phyloP scores from a whole-genome alignment of 768 basidiomycete genomes.

The Leucosporidium creatinivorum region DNA sequence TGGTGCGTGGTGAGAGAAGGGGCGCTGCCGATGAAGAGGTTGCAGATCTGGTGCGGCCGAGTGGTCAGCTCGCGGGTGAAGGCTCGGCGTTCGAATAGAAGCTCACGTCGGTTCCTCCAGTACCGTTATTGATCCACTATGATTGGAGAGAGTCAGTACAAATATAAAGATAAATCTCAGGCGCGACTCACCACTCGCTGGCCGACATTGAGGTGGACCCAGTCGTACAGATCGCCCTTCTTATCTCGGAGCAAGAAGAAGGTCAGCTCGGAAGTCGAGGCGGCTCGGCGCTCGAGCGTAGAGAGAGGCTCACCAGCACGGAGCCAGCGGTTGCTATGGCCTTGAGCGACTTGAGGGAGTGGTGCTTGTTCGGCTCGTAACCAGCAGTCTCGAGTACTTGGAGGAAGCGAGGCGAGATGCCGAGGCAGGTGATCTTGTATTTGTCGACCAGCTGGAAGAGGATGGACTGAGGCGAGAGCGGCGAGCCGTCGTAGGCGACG shows the following conservation, averaged over 20 bases:
- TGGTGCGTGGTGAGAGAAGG: conserved; percentile 29
- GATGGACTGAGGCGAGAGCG: conserved; percentile 57
- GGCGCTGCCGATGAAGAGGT: conserved; percentile 30
- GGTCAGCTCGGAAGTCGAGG: no score
- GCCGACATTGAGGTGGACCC: conserved; percentile 22
- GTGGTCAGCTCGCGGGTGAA: neutral
- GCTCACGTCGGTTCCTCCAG: conserved; percentile 33
- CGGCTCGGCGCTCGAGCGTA: no score
- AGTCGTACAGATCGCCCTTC: conserved; percentile 64
- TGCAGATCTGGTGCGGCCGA: conserved; percentile 26
- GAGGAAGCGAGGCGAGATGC: conserved; percentile 73
- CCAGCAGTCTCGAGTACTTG: conserved; percentile 54
- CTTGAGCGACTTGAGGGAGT: conserved; percentile 54
- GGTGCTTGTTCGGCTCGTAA: conserved; percentile 60
- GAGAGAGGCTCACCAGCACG: no score
- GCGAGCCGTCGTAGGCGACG: conserved; percentile 74
- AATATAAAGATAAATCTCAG: no score
- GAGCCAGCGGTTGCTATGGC: conserved; percentile 77
- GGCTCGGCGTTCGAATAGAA: neutral
- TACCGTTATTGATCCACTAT: conserved; percentile 36
- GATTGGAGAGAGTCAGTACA: no score
- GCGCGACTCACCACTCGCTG: conserved; percentile 1
- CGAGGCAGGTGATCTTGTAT: conserved; percentile 67
- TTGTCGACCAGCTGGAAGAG: conserved; percentile 65
- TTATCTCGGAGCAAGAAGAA: no score